A percentile compares a stretch with the other conserved stretches of the same genome.
These are phyloP conservation scores for Podospora bellae-mahoneyi DNA, from an alignment of 495 filamentous ascomycete species.

Conservation along the genomic window DNA sequence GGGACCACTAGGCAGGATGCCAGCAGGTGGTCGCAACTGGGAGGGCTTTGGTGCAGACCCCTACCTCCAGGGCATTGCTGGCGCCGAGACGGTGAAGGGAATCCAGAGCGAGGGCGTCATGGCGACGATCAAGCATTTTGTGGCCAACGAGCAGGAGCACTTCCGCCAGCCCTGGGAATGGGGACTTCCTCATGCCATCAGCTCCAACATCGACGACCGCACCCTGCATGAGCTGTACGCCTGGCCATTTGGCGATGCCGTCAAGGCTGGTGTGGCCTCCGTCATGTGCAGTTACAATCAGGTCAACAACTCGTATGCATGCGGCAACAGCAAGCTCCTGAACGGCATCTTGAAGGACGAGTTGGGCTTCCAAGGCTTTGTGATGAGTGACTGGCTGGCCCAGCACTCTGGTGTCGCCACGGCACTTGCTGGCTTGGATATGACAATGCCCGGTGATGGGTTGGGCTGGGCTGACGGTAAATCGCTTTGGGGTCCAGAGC, in stretches of 20 bases:
- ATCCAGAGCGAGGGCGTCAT: conserved; percentile 73
- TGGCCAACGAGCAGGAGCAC: conserved; percentile 74
- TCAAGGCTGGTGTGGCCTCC: conserved; percentile 81
- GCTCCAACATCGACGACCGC: conserved; percentile 78
- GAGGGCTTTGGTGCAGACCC: conserved; percentile 76
- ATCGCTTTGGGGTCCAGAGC: conserved; percentile 73
- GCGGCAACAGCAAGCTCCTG: conserved; percentile 85
- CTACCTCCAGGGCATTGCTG: conserved; percentile 65
- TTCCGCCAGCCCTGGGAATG: conserved; percentile 78
- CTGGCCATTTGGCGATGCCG: conserved; percentile 86
- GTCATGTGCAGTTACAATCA: conserved; percentile 89
- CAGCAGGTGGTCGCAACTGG: conserved; percentile 72
- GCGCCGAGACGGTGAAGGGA: conserved; percentile 62
- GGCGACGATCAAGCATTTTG: conserved; percentile 68
- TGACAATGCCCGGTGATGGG: conserved; percentile 96
- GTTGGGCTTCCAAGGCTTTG: conserved; percentile 89
- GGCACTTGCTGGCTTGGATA: conserved; percentile 81
- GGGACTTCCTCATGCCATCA: conserved; percentile 69
- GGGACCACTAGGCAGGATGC: conserved; percentile 66
- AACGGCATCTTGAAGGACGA: conserved; percentile 96
- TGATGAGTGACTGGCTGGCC: conserved; percentile 91
- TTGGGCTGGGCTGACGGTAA: conserved; percentile 69
- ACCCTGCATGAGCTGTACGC: conserved; percentile 80
- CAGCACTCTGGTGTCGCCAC: conserved; percentile 77
- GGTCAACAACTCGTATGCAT: conserved; percentile 88